phyloP scores from a whole-genome alignment of 2,329 filamentous ascomycete genomes.

The Exserohilum rostratum region DNA sequence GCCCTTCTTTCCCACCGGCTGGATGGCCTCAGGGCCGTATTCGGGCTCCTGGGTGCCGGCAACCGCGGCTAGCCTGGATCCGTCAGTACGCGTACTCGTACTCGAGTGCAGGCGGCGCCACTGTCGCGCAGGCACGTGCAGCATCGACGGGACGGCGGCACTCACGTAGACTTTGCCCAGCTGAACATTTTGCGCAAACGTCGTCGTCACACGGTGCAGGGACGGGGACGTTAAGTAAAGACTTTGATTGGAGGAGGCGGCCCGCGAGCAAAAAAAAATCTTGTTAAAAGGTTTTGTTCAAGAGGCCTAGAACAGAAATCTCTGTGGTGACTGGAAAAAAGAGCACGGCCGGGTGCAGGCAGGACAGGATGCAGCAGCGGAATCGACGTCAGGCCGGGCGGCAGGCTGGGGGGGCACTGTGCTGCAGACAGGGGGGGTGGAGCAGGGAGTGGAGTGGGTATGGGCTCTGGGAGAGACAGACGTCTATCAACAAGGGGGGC shows the following conservation, averaged over 20 bases:
- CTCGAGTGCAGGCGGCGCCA: too few relatives aligned
- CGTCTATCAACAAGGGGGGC: background rate
- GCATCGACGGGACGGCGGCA: constrained; percentile 25
- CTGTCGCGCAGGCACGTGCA: constrained; percentile 25
- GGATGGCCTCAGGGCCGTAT: constrained; percentile 88
- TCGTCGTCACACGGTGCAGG: constrained; percentile 39
- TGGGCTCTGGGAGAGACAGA: background rate
- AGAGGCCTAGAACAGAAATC: constrained; percentile 29
- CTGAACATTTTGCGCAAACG: constrained; percentile 71
- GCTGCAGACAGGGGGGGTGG: constrained; percentile 10
- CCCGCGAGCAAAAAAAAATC: constrained; percentile 36
- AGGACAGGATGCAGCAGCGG: constrained; percentile 26
- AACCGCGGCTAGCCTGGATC: constrained; percentile 68
- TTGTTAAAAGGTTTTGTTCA: constrained; percentile 37
- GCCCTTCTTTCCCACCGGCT: constrained; percentile 81
- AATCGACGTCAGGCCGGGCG: constrained; percentile 11
- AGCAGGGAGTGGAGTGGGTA: background rate
- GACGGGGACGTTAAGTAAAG: constrained; percentile 31
- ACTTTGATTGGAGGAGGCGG: constrained; percentile 22
- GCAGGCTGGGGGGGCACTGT: constrained; percentile 12
- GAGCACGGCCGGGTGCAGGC: constrained; percentile 27
- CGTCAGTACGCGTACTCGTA: constrained; percentile 23
- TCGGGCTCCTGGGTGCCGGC: constrained; percentile 96
- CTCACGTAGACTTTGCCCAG: constrained; percentile 92
- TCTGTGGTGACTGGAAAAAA: constrained; percentile 28